Evolutionary conservation across 2,329 filamentous ascomycete genomes (phyloP).

Genomic region (Aspergillus quadrilineatus): DNA sequence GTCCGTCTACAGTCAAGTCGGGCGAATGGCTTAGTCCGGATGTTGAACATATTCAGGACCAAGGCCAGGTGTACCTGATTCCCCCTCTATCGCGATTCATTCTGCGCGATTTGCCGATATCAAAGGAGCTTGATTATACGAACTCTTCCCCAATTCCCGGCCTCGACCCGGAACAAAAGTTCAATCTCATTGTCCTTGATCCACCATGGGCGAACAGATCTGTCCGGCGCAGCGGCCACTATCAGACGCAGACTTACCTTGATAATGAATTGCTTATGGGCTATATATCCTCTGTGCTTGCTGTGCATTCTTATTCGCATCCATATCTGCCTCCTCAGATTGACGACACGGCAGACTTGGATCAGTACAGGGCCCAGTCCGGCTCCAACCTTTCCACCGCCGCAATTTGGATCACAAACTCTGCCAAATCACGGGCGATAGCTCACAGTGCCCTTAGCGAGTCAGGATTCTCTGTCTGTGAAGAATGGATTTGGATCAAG

Average conservation of each 20-base stretch:
- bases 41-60: conserved; percentile 24
- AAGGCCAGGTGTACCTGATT: conserved; percentile 38
- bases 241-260: conserved; percentile 38
- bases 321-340: conserved; percentile 4
- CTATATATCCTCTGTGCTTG: conserved; percentile 47
- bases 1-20: conserved; percentile 14
- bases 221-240: conserved; percentile 53
- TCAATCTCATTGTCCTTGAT: conserved; percentile 61
- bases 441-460: conserved; percentile 45
- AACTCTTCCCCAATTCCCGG: conserved; percentile 25
- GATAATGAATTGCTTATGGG: conserved; percentile 30
- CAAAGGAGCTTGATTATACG: neutral
- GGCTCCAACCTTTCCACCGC: conserved; percentile 38
- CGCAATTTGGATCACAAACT: conserved; percentile 64
- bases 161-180: conserved; percentile 38
- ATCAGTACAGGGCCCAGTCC: neutral
- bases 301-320: conserved; percentile 37
- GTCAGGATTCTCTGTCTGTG: conserved; percentile 51
- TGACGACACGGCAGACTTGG: neutral
- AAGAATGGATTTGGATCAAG: conserved; percentile 67
- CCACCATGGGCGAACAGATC: conserved; percentile 65
- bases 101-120: conserved; percentile 38
- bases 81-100: conserved; percentile 53
- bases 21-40: neutral
- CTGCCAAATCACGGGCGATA: conserved; percentile 48